Evolutionary conservation across 1,284 basidiomycete species (phyloP).

Genomic region (Pyrrhoderma lamaoense): DNA sequence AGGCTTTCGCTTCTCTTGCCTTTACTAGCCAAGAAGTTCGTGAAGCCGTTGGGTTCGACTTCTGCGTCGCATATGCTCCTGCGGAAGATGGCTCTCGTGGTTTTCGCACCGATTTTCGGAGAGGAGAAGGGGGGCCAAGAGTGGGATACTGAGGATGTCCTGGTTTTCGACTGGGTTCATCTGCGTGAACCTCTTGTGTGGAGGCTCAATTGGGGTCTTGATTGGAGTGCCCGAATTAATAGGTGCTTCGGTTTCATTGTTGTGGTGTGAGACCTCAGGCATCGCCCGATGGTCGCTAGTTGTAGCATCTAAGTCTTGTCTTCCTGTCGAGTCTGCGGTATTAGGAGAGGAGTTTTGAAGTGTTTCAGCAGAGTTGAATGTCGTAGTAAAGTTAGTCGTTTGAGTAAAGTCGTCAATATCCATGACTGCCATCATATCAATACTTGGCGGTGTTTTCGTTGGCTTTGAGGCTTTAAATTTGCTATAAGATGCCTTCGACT

Average conservation of each 20-base stretch:
- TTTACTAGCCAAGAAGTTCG: slow-evolving; percentile 74
- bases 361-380: slow-evolving; percentile 20
- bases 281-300: background rate
- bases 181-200: background rate
- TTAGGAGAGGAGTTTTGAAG: slow-evolving; percentile 25
- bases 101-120: slow-evolving; percentile 57
- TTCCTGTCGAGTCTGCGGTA: slow-evolving; percentile 22
- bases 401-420: slow-evolving; percentile 18
- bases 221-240: background rate
- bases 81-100: slow-evolving; percentile 34
- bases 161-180: slow-evolving; percentile 26
- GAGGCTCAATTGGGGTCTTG: background rate
- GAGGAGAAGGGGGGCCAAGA: slow-evolving; percentile 57
- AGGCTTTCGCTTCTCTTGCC: slow-evolving; percentile 64
- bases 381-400: slow-evolving; percentile 7
- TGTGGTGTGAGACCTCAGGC: background rate
- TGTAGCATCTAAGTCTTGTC: background rate
- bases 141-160: slow-evolving; percentile 41
- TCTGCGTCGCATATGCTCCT: slow-evolving; percentile 22
- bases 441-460: slow-evolving; percentile 1
- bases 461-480: background rate
- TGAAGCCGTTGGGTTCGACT: slow-evolving; percentile 32
- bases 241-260: background rate
- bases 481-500: background rate
- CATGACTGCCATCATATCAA: slow-evolving; percentile 18